Conservation (phyloP, 2,329 filamentous ascomycete genomes). For the Fragosphaeria purpurea region DNA sequence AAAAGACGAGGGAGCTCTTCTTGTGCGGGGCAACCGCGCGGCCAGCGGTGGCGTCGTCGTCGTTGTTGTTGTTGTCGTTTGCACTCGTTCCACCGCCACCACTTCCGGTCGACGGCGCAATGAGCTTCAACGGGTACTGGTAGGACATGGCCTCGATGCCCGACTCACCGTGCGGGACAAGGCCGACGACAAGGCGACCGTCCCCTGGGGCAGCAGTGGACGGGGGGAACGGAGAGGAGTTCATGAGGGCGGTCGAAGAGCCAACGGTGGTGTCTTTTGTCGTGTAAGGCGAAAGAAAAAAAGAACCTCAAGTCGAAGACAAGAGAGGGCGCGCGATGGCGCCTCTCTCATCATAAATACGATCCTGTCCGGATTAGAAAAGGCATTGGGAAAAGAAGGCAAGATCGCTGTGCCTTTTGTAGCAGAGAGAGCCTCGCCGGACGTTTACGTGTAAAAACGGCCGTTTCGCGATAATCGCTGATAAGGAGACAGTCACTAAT, state of each 20-base stretch:
- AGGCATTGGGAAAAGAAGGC: too few species aligned
- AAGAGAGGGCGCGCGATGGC: too few species aligned
- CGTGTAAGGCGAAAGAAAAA: too few species aligned
- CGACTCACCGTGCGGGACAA: slow-evolving; percentile 61
- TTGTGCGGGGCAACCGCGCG: slow-evolving; percentile 24
- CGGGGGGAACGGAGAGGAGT: slow-evolving; percentile 61
- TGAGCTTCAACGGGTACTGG: slow-evolving; percentile 90
- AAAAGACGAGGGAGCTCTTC: slow-evolving; percentile 68
- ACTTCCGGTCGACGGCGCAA: slow-evolving; percentile 52
- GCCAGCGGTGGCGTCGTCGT: slow-evolving; percentile 12
- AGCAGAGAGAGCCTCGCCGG: too few species aligned
- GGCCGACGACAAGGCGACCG: slow-evolving; percentile 63
- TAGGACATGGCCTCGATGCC: slow-evolving; percentile 68
- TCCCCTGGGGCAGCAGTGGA: slow-evolving; percentile 67
- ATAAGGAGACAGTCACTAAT: too few species aligned
- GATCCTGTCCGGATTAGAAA: too few species aligned
- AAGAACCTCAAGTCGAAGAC: too few species aligned
- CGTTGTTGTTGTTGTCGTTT: neutral
- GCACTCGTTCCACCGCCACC: neutral
- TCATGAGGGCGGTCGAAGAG: slow-evolving; percentile 26
- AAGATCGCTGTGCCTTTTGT: too few species aligned
- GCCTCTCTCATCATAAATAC: too few species aligned
- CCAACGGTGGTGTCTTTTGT: neutral
- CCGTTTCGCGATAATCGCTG: too few species aligned
- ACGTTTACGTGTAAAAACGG: too few species aligned